Base-by-base conservation (phyloP, 2,329 filamentous ascomycete genomes). In the Parastagonospora nodorum region DNA sequence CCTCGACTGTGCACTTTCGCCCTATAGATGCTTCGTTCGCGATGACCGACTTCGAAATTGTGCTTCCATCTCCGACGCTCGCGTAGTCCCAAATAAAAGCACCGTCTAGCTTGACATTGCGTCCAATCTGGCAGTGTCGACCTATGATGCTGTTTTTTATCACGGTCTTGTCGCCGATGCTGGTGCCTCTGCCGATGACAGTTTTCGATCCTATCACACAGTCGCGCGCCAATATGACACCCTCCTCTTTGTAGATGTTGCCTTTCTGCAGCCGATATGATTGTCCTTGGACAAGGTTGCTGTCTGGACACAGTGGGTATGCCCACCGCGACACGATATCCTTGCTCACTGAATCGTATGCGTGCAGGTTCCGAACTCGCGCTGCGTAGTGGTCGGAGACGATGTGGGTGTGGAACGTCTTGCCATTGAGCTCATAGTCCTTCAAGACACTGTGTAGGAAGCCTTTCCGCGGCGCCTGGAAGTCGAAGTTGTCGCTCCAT, bases 401-500 rank as follows among this genome's bases (percentile, higher is more conserved):
- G 57, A 97, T 88, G 64, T 97, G 89, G 2, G 91, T 88, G 71
- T 97, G 92, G 45, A 99, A 90, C n/a, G 91, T 92, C 78, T 97
- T 96, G 51, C 92, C 92, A 72, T 97, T 97, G 49, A 97, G 80
- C 71, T 99, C 94, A 78, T 91, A 96, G 72, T 99, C 94, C 77
- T 97, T 97, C 46, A 99, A 78, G 1, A 97, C 92, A 51, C 92
- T 92, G 69, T 92, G 90, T 31, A 99, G 76, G 65, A 96, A 97
- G 66, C 96, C 91, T 64, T 88, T 88, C 47, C 92, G 84, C 1
- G 93, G 91, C 7, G 92, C 82, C 71, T 97, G 92, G 73, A 96
- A 97, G 73, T 99, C 93, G 66, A 97, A 99, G 69, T 92, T 96
- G 75, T 99, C 94, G 8, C 92, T 94, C 90, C 94, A 99, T 50